Conservation (phyloP, 2,329 filamentous ascomycete genomes). For the Fonsecaea erecta region DNA sequence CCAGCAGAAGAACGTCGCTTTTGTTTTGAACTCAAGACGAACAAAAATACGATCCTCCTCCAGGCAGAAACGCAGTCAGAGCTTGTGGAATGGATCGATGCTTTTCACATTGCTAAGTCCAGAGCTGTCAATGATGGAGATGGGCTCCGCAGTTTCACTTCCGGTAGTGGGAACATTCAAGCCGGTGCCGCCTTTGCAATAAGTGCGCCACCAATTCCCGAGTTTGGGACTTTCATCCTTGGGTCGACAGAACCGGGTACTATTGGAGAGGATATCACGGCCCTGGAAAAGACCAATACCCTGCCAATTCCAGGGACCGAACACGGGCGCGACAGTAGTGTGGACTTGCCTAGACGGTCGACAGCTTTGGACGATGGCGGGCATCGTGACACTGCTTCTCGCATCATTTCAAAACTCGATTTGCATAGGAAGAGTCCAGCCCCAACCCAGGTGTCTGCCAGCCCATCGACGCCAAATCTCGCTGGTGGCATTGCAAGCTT, state of each 20-base stretch:
- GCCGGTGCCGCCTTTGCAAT: conserved; percentile 84
- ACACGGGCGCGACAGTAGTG: conserved; percentile 66
- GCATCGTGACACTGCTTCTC: conserved; percentile 77
- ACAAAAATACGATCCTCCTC: conserved; percentile 83
- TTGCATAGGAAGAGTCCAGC: conserved; percentile 76
- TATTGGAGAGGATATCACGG: conserved; percentile 55
- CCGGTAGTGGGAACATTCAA: conserved; percentile 51
- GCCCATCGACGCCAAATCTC: conserved; percentile 45
- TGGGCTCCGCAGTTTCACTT: conserved; percentile 55
- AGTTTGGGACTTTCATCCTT: conserved; percentile 81
- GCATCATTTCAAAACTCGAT: conserved; percentile 92
- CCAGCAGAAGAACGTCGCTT: conserved; percentile 92
- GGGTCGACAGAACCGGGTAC: conserved; percentile 63
- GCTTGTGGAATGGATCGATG: conserved; percentile 90
- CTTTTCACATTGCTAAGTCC: conserved; percentile 93
- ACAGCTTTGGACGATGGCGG: conserved; percentile 70
- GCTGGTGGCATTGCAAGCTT: conserved; percentile 76
- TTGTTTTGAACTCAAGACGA: conserved; percentile 98
- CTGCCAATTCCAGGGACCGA: conserved; percentile 70
- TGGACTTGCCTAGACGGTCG: conserved; percentile 67
- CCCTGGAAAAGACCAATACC: conserved; percentile 65
- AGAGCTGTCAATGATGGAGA: conserved; percentile 79
- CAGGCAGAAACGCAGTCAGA: conserved; percentile 92
- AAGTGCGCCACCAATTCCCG: conserved; percentile 81
- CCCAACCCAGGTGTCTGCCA: conserved; percentile 53